Conservation (phyloP, 805 yeast species). For the Candida pseudofarinosa region DNA sequence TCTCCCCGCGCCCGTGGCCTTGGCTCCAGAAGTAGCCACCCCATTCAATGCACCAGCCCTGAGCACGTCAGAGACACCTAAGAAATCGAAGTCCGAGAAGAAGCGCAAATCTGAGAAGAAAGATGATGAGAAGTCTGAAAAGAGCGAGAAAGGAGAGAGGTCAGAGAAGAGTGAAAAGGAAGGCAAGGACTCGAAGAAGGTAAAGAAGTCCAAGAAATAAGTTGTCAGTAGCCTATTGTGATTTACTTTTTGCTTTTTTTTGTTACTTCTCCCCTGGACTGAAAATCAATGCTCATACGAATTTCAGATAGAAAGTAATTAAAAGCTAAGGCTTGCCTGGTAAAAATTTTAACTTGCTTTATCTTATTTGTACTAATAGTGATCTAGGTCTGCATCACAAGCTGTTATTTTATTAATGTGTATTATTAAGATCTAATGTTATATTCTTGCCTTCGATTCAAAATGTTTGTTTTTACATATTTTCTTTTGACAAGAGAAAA, state of each 20-base stretch:
- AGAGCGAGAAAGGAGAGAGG: constrained; percentile 16
- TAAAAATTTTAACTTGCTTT: constrained; percentile 1
- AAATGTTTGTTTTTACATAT: background rate
- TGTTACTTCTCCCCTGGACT: constrained; percentile 4
- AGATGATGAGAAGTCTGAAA: constrained; percentile 13
- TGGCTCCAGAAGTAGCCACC: constrained; percentile 6
- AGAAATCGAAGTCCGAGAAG: constrained; percentile 45
- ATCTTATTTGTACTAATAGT: background rate
- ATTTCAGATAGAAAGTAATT: no score
- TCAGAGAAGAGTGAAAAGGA: constrained; percentile 13
- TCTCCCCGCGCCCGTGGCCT: constrained; percentile 2
- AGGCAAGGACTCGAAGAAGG: constrained; percentile 10
- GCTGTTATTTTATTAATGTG: background rate
- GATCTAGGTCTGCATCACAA: background rate
- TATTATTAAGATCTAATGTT: background rate
- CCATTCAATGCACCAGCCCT: constrained; percentile 13
- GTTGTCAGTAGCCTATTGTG: background rate
- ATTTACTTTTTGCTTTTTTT: background rate
- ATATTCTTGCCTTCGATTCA: background rate
- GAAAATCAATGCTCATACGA: background rate
- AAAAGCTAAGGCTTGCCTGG: no score
- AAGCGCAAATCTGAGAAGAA: constrained; percentile 20
- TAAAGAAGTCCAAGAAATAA: constrained; percentile 11
- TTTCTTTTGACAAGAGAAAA: background rate
- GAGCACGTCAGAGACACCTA: constrained; percentile 18